Conservation (phyloP, 805 yeast species). For the Tanozyma kutaoensis region DNA sequence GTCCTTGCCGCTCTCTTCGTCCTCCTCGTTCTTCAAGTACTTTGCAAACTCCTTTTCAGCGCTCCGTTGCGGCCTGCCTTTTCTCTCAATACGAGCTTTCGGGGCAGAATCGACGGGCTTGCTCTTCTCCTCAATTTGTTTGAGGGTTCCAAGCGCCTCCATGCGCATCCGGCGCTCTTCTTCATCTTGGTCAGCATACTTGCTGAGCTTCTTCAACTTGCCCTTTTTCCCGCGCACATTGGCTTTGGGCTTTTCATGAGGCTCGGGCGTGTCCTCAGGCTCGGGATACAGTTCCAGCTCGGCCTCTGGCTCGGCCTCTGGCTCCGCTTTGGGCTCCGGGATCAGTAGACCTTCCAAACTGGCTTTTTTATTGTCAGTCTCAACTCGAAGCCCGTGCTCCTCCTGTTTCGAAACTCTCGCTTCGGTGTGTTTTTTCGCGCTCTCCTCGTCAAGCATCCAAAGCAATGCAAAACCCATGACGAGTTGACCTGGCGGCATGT, state of each 20-base stretch:
- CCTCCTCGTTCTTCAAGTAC: conserved; percentile 24
- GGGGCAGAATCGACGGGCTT: no score
- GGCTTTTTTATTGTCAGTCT: conserved; percentile 21
- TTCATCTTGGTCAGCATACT: conserved; percentile 87
- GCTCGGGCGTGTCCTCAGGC: not conserved
- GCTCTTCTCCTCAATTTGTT: conserved; percentile 27
- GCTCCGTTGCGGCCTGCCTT: no score
- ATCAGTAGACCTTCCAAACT: conserved; percentile 14
- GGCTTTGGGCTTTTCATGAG: conserved; percentile 1
- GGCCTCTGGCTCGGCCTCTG: conserved; percentile 1
- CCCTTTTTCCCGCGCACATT: conserved; percentile 16
- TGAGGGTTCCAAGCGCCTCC: conserved; percentile 76
- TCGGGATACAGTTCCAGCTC: not conserved
- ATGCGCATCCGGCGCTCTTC: conserved; percentile 66
- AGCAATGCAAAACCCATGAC: conserved; percentile 83
- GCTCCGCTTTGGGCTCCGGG: conserved; percentile 1
- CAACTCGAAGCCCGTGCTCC: conserved; percentile 24
- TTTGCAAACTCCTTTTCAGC: conserved; percentile 30
- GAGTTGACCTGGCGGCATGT: conserved; percentile 67
- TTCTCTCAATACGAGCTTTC: no score
- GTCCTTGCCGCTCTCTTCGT: conserved; percentile 14
- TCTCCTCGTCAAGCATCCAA: conserved; percentile 56
- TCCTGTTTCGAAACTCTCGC: conserved; percentile 17
- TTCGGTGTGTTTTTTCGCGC: conserved; percentile 18
- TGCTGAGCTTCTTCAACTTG: conserved; percentile 72